These are phyloP conservation scores for Ascochyta koolunga DNA, from an alignment of 2,329 filamentous ascomycete genomes.

Conservation along the genomic window DNA sequence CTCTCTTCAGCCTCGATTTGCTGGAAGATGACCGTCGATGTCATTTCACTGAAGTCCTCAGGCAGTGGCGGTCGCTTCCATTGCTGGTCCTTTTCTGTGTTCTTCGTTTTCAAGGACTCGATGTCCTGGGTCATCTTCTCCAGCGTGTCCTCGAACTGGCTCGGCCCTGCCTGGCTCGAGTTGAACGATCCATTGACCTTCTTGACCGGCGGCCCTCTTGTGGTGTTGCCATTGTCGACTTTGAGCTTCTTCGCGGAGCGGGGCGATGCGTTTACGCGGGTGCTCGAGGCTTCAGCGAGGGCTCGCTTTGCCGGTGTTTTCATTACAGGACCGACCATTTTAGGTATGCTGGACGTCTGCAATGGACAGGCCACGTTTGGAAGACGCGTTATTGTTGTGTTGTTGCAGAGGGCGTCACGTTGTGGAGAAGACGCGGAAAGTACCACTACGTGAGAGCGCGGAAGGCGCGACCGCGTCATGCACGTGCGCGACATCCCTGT, in stretches of 20 bases:
- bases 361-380: neutral
- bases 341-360: neutral
- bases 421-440: conserved; percentile 24
- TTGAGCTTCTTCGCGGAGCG: conserved; percentile 79
- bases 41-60: conserved; percentile 64
- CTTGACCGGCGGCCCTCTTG: conserved; percentile 68
- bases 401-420: conserved; percentile 13
- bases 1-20: conserved; percentile 96
- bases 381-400: conserved; percentile 7
- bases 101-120: conserved; percentile 80
- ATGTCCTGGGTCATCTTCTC: conserved; percentile 97
- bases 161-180: conserved; percentile 81
- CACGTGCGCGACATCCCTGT: conserved; percentile 35
- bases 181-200: conserved; percentile 62
- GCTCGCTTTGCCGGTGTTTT: conserved; percentile 53
- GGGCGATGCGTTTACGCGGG: conserved; percentile 53
- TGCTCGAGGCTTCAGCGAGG: conserved; percentile 54
- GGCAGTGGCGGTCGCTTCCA: conserved; percentile 75
- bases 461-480: conserved; percentile 33
- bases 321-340: conserved; percentile 44
- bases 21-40: conserved; percentile 83
- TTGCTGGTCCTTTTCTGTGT: conserved; percentile 89
- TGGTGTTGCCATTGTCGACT: conserved; percentile 67
- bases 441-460: conserved; percentile 34
- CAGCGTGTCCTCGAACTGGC: conserved; percentile 91